A percentile compares a stretch with the other conserved stretches of the same genome.
phyloP scores from a whole-genome alignment of 139 green algal species.

The Chlamydomonas schloesseri region DNA sequence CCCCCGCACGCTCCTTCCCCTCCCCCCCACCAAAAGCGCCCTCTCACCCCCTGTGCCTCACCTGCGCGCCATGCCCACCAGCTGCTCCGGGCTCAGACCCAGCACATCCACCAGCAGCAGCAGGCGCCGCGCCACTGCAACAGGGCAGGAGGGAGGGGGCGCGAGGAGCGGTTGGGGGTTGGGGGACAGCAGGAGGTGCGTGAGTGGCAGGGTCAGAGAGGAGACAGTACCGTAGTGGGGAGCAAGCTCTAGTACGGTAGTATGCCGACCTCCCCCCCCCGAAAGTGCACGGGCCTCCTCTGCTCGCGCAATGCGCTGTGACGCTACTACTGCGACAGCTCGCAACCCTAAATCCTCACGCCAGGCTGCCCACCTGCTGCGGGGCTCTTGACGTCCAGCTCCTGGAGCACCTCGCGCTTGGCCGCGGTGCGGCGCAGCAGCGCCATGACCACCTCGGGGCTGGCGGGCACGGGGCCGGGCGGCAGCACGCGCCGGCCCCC shows the following conservation, averaged over 20 bases:
- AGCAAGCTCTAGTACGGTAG: too few relatives aligned
- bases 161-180: not conserved
- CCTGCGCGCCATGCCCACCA: slow-evolving; percentile 31
- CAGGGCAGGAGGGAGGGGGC: not conserved
- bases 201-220: not conserved
- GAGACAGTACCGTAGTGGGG: too few relatives aligned
- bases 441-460: slow-evolving; percentile 29
- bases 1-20: too few relatives aligned
- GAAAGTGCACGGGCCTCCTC: too few relatives aligned
- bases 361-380: not conserved
- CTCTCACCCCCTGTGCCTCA: too few relatives aligned
- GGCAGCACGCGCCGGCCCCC: not conserved
- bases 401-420: not conserved
- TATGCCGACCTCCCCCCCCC: too few relatives aligned
- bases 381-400: slow-evolving; percentile 10
- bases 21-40: too few relatives aligned
- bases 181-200: not conserved
- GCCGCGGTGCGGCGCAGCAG: not conserved
- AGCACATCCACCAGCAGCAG: not conserved
- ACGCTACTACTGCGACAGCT: too few relatives aligned
- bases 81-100: not conserved
- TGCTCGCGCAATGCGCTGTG: too few relatives aligned
- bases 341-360: too few relatives aligned
- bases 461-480: not conserved
- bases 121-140: slow-evolving; percentile 31